phyloP scores from a whole-genome alignment of 345 rosid genomes.

The Dipteronia dyeriana region DNA sequence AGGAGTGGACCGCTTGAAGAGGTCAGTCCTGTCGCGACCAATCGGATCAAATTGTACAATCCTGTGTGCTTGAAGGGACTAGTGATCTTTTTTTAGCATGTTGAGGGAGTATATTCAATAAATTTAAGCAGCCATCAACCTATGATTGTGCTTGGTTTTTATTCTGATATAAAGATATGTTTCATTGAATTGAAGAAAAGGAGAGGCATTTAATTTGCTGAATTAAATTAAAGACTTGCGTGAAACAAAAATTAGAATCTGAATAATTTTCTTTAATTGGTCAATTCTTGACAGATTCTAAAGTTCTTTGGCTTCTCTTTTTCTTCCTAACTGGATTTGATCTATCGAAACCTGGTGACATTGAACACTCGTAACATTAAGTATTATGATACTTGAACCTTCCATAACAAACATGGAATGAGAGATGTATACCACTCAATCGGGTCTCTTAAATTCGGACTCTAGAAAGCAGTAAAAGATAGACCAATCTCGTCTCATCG shows the following conservation, averaged over 20 bases:
- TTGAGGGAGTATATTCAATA: background rate
- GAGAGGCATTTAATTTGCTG: too few relatives aligned
- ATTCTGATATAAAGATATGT: background rate
- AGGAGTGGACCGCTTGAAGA: constrained; percentile 26
- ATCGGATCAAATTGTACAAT: background rate
- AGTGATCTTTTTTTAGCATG: background rate
- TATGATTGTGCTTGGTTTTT: background rate
- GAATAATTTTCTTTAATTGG: background rate
- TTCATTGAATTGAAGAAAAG: too few relatives aligned
- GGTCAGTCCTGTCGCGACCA: background rate
- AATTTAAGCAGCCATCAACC: constrained; percentile 8
- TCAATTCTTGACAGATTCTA: background rate
- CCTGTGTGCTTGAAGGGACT: constrained; percentile 8
- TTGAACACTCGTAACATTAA: too few relatives aligned
- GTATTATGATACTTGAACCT: too few relatives aligned
- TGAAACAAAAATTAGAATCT: background rate
- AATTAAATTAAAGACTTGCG: background rate
- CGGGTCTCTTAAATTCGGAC: too few relatives aligned
- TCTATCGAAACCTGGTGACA: too few relatives aligned
- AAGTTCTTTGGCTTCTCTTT: too few relatives aligned
- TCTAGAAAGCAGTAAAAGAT: too few relatives aligned
- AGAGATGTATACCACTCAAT: too few relatives aligned
- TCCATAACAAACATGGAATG: too few relatives aligned
- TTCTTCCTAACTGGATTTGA: too few relatives aligned
- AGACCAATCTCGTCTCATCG: too few relatives aligned